phyloP scores from a whole-genome alignment of 192 early-diverging fungal species.

The Coemansia sp. region DNA sequence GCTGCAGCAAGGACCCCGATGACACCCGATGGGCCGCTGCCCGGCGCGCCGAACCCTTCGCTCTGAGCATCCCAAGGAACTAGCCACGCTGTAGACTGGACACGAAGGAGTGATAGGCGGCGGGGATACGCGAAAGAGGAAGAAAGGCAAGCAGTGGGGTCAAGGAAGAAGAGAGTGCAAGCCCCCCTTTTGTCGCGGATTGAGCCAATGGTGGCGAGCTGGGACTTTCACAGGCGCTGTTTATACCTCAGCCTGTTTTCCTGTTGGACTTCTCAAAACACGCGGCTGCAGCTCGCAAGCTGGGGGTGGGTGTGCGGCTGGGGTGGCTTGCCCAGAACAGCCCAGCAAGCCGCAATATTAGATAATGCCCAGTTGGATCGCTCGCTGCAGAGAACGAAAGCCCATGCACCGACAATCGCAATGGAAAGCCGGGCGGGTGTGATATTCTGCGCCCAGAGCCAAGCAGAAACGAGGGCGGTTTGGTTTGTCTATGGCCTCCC shows the following conservation, averaged over 20 bases:
- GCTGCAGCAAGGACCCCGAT: conserved; percentile 6
- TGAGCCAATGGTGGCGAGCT: no score
- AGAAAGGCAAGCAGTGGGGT: background rate
- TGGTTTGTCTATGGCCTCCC: conserved; percentile 13
- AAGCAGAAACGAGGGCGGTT: conserved; percentile 1
- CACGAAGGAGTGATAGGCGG: background rate
- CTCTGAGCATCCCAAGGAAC: conserved; percentile 19
- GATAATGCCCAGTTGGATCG: background rate
- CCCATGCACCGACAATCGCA: conserved; percentile 11
- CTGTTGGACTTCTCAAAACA: no score
- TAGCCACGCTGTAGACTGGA: no score
- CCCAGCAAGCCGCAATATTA: background rate
- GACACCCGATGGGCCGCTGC: conserved; percentile 12
- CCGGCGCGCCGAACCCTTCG: conserved; percentile 24
- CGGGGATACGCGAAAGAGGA: background rate
- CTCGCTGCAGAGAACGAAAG: background rate
- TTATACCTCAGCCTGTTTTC: no score
- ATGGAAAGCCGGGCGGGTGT: no score
- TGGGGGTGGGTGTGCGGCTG: background rate
- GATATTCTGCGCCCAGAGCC: conserved; percentile 1
- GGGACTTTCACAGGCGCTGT: no score
- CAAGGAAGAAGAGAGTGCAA: no score
- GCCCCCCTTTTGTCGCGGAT: no score
- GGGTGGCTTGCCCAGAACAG: conserved; percentile 6
- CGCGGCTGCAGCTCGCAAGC: background rate